These are phyloP conservation scores for Pythium scleroteichum DNA, from an alignment of 352 stramenopile species.

Conservation along the genomic window DNA sequence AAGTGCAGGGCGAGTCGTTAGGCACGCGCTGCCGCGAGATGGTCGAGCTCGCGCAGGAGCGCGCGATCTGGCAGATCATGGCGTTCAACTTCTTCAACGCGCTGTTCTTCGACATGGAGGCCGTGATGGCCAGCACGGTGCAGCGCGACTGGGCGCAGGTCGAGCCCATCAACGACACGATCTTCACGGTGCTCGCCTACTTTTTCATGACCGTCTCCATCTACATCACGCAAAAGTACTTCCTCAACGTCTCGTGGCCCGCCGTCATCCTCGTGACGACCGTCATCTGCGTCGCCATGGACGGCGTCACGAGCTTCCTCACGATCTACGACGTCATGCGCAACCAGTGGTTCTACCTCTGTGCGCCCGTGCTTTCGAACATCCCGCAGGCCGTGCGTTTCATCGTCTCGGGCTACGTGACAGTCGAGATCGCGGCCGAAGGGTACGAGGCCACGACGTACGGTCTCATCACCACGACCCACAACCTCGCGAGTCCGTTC, in stretches of 20 bases:
- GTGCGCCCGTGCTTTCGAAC: constrained; percentile 21
- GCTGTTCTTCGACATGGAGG: constrained; percentile 24
- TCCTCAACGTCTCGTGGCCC: constrained; percentile 22
- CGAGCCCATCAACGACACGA: constrained; percentile 27
- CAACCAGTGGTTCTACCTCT: constrained; percentile 33
- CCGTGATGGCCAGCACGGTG: constrained; percentile 17
- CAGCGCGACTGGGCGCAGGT: constrained; percentile 27
- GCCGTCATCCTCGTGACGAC: constrained; percentile 23
- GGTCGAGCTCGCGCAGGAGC: constrained; percentile 20
- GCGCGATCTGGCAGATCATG: constrained; percentile 27
- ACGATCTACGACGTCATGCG: constrained; percentile 28
- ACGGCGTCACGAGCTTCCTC: constrained; percentile 18
- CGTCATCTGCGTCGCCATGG: constrained; percentile 16
- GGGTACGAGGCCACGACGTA: constrained; percentile 30
- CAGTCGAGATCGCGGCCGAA: constrained; percentile 18
- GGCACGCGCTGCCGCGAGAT: constrained; percentile 1
- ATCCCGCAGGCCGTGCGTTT: constrained; percentile 24
- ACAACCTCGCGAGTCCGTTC: constrained; percentile 24
- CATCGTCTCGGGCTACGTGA: constrained; percentile 27
- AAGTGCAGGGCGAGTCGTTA: constrained; percentile 1
- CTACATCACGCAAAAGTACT: constrained; percentile 24
- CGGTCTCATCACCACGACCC: constrained; percentile 27
- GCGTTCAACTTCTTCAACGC: constrained; percentile 21
- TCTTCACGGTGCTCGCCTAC: constrained; percentile 20
- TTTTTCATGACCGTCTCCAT: constrained; percentile 22